These are phyloP conservation scores for Flaveria ramosissima DNA, from an alignment of 129 eudicot genomes.

Conservation along the genomic window DNA sequence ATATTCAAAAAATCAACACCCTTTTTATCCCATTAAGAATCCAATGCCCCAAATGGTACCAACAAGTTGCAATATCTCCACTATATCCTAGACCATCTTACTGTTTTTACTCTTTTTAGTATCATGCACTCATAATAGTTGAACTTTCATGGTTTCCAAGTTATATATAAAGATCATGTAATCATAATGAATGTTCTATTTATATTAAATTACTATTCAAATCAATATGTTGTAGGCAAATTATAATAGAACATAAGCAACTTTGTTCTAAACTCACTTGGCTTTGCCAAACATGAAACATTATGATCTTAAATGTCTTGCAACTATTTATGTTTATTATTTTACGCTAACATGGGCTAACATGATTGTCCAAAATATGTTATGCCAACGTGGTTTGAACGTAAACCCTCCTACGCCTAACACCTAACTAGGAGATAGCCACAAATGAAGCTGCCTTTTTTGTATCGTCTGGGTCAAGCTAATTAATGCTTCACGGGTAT, in stretches of 20 bases:
- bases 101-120: conserved; percentile 22
- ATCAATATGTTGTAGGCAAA: neutral
- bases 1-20: conserved; percentile 29
- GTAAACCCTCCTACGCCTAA: neutral
- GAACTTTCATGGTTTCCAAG: neutral
- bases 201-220: neutral
- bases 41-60: conserved; percentile 34
- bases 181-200: neutral
- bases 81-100: conserved; percentile 13
- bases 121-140: conserved; percentile 15
- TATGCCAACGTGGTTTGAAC: neutral
- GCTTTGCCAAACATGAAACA: neutral
- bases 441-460: too few relatives aligned
- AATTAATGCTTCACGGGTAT: too few relatives aligned
- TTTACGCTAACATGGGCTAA: neutral
- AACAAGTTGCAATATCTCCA: conserved; percentile 32
- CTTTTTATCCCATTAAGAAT: conserved; percentile 29
- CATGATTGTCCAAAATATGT: neutral
- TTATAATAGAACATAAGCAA: too few relatives aligned
- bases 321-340: neutral
- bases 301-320: neutral
- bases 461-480: too few relatives aligned
- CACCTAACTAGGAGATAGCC: neutral
- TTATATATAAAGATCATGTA: neutral
- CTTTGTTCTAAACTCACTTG: neutral